These are phyloP conservation scores for Petrea volubilis DNA, from an alignment of 257 asterid genomes.

Conservation along the genomic window DNA sequence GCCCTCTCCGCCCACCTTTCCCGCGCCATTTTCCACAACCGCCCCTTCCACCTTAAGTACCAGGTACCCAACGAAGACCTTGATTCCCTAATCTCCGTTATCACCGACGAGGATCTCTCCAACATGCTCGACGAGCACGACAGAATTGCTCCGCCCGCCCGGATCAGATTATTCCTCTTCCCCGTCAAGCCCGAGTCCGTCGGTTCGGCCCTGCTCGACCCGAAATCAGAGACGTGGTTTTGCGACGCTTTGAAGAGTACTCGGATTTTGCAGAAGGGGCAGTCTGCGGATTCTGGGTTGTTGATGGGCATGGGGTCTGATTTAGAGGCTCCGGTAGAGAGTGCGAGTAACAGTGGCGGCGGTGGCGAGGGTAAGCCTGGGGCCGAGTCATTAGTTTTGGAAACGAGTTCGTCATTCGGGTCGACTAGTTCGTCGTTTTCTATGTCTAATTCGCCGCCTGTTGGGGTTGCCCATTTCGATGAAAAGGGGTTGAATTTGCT, in stretches of 20 bases:
- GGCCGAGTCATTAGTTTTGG: constrained; percentile 66
- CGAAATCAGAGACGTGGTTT: constrained; percentile 78
- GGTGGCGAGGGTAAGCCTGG: constrained; percentile 39
- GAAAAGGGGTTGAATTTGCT: constrained; percentile 48
- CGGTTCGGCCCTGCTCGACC: constrained; percentile 57
- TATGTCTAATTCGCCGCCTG: constrained; percentile 61
- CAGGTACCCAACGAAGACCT: constrained; percentile 83
- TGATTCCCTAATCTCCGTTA: constrained; percentile 73
- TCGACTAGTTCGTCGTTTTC: constrained; percentile 71
- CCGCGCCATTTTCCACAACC: constrained; percentile 48
- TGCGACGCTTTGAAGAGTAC: constrained; percentile 67
- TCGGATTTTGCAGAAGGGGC: constrained; percentile 61
- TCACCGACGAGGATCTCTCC: constrained; percentile 77
- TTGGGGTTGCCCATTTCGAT: constrained; percentile 46
- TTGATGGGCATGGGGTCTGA: constrained; percentile 47
- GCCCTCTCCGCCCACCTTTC: constrained; percentile 59
- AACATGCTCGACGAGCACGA: constrained; percentile 91
- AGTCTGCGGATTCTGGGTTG: constrained; percentile 56
- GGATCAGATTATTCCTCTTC: constrained; percentile 75
- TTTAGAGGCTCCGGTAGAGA: constrained; percentile 46
- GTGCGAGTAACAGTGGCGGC: constrained; percentile 36
- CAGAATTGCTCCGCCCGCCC: constrained; percentile 44
- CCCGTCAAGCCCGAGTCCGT: constrained; percentile 61
- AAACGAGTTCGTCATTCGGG: constrained; percentile 83
- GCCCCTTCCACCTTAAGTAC: constrained; percentile 72